Percentiles rank a stretch among this genome's conserved stretches.
Evolutionary conservation across 2,329 filamentous ascomycete species (phyloP).

Genomic region (Claviceps sp.): DNA sequence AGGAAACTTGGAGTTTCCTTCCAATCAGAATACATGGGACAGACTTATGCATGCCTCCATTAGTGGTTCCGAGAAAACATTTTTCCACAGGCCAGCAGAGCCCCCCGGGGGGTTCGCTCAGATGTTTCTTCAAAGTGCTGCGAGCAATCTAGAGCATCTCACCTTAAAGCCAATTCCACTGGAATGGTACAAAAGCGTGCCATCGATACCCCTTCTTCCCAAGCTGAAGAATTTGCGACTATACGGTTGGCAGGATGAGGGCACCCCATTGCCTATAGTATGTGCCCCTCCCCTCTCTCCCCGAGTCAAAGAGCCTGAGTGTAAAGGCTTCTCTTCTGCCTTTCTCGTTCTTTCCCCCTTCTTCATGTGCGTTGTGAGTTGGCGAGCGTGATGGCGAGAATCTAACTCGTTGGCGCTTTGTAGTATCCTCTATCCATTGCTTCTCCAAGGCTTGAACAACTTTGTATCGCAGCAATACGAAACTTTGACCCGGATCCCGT

Average conservation of each 20-base stretch:
- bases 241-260: conserved; percentile 7
- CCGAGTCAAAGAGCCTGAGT: too few relatives aligned
- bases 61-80: neutral
- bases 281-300: neutral
- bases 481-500: too few relatives aligned
- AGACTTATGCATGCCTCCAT: conserved; percentile 7
- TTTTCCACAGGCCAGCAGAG: neutral
- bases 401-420: neutral
- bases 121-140: conserved; percentile 8
- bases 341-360: too few relatives aligned
- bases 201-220: conserved; percentile 12
- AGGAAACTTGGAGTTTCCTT: neutral
- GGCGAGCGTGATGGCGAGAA: too few relatives aligned
- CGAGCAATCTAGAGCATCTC: conserved; percentile 9
- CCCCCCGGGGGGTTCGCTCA: conserved; percentile 2
- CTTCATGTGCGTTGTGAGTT: too few relatives aligned
- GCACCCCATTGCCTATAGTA: conserved; percentile 3
- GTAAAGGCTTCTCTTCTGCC: too few relatives aligned
- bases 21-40: conserved; percentile 4
- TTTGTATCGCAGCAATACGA: too few relatives aligned
- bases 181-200: conserved; percentile 7
- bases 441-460: conserved; percentile 5
- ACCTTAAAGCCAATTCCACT: conserved; percentile 11
- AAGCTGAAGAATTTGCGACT: conserved; percentile 17
- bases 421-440: conserved; percentile 11